These are phyloP conservation scores for Betula pendula DNA, from an alignment of 306 rosid species.

Conservation along the genomic window DNA sequence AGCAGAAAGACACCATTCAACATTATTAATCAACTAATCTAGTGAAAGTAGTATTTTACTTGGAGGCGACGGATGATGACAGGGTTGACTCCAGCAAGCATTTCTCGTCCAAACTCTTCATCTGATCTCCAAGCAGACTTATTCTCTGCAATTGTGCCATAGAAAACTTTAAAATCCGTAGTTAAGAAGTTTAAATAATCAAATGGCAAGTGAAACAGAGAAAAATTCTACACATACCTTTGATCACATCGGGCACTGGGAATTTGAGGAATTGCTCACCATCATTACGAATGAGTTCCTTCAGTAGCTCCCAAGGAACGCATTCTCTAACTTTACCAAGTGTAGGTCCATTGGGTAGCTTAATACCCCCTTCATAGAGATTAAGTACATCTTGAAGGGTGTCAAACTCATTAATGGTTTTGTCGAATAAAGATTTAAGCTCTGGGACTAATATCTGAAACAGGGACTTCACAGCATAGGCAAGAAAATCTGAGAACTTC, in stretches of 20 bases:
- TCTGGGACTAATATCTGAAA: constrained; percentile 71
- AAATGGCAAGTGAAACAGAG: background rate
- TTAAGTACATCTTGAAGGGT: constrained; percentile 58
- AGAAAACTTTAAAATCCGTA: background rate
- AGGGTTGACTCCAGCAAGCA: constrained; percentile 96
- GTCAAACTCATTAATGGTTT: constrained; percentile 83
- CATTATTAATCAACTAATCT: background rate
- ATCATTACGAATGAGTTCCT: constrained; percentile 74
- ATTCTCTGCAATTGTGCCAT: constrained; percentile 40
- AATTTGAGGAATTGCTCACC: constrained; percentile 80
- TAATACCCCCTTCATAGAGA: constrained; percentile 64
- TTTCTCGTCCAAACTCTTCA: constrained; percentile 86
- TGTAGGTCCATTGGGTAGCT: constrained; percentile 53
- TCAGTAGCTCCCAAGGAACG: constrained; percentile 73
- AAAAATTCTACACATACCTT: constrained; percentile 42
- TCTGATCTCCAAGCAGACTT: constrained; percentile 92
- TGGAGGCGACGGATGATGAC: constrained; percentile 68
- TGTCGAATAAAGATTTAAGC: constrained; percentile 63
- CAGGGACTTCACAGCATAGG: constrained; percentile 70
- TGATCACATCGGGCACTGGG: constrained; percentile 82
- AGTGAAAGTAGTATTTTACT: constrained; percentile 36
- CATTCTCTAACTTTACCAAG: constrained; percentile 45
- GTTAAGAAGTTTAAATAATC: background rate
- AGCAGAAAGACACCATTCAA: constrained; percentile 8
- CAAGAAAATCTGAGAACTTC: constrained; percentile 81